These are phyloP conservation scores for Colletotrichum graminicola DNA, from an alignment of 2,329 filamentous ascomycete species.

Conservation along the genomic window DNA sequence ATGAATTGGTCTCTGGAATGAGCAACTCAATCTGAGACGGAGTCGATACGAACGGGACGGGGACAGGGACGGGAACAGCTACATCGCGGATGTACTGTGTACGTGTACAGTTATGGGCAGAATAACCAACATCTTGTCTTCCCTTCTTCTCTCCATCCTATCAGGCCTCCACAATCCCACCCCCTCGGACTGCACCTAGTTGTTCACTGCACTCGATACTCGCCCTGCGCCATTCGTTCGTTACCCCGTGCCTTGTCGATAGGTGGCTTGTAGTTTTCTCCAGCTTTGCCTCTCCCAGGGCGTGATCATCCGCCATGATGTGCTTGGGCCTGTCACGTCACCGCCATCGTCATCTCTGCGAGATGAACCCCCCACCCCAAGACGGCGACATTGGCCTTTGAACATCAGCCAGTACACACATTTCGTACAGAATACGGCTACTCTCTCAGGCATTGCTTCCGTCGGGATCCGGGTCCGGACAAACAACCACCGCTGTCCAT, in stretches of 20 bases:
- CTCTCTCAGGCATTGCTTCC: not conserved
- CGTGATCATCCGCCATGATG: not conserved
- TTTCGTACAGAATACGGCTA: not conserved
- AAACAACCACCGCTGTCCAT: not conserved
- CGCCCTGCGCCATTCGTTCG: not conserved
- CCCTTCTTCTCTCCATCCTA: not conserved
- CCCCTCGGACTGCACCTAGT: not conserved
- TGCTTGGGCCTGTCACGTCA: constrained; percentile 29
- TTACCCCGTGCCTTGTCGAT: not conserved
- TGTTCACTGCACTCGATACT: no score
- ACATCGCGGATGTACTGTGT: not conserved
- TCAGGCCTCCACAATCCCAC: not conserved
- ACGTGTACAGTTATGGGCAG: not conserved
- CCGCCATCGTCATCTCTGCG: constrained; percentile 28
- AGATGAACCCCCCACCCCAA: constrained; percentile 21
- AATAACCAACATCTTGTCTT: not conserved
- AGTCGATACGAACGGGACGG: not conserved
- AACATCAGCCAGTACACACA: not conserved
- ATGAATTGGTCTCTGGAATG: not conserved
- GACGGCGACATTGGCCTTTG: not conserved
- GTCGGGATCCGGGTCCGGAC: not conserved
- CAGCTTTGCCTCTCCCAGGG: not conserved
- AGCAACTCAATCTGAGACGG: not conserved
- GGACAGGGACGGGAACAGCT: not conserved
- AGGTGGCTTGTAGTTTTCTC: not conserved